phyloP scores from a whole-genome alignment of 176 grass and related monocot species.

The Chrysopogon serrulatus region DNA sequence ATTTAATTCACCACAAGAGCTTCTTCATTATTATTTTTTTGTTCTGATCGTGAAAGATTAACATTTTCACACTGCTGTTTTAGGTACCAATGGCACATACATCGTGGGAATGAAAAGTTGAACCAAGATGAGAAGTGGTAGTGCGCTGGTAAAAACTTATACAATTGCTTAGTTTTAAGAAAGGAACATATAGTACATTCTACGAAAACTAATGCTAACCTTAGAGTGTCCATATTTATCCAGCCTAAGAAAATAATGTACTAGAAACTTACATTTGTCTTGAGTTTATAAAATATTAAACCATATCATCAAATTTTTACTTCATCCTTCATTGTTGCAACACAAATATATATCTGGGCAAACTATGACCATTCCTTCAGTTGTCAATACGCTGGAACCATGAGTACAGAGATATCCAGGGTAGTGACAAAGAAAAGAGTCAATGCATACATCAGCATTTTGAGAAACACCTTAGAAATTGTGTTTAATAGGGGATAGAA shows the following conservation, averaged over 20 bases:
- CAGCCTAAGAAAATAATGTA: not conserved
- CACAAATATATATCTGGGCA: slow-evolving; percentile 13
- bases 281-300: not conserved
- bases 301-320: not conserved
- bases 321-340: not conserved
- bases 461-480: not conserved
- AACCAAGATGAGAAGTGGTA: not conserved
- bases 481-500: not conserved
- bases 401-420: not conserved
- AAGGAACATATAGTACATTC: not conserved
- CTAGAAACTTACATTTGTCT: not conserved
- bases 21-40: not conserved
- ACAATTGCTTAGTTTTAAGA: not conserved
- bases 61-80: not conserved
- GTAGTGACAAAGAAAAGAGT: not conserved
- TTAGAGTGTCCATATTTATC: not conserved
- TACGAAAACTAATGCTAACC: not conserved
- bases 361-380: not conserved
- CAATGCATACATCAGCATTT: not conserved
- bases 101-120: not conserved
- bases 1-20: not conserved
- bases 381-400: not conserved
- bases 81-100: not conserved
- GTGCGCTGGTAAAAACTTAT: not conserved
- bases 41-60: not conserved